Evolutionary conservation across 1,139 yeast genomes (phyloP).

Genomic region (Lodderomyces theae): DNA sequence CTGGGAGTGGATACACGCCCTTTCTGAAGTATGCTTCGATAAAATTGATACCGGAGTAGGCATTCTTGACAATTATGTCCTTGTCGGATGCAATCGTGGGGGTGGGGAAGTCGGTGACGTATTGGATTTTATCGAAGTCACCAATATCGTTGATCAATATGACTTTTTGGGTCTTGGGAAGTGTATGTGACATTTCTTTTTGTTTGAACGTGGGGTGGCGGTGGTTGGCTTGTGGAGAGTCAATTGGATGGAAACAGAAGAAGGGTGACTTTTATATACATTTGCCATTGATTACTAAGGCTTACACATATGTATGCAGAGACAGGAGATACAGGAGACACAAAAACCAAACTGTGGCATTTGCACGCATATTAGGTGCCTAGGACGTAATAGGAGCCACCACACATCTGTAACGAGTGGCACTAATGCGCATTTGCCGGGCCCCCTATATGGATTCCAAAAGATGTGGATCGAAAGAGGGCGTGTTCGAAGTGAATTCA

Average conservation of each 20-base stretch:
- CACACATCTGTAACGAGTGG: too few relatives aligned
- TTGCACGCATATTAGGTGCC: too few relatives aligned
- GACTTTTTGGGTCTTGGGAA: constrained; percentile 62
- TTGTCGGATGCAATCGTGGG: constrained; percentile 51
- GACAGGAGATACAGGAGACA: too few relatives aligned
- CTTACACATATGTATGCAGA: too few relatives aligned
- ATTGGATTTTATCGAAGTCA: constrained; percentile 39
- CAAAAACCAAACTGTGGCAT: too few relatives aligned
- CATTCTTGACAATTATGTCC: constrained; percentile 68
- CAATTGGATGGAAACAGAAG: background rate
- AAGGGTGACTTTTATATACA: too few relatives aligned
- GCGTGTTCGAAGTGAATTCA: too few relatives aligned
- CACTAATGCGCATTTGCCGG: too few relatives aligned
- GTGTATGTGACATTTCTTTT: background rate
- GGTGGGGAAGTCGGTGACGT: constrained; percentile 53
- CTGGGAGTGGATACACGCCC: constrained; percentile 54
- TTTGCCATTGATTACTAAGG: background rate
- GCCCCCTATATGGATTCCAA: too few relatives aligned
- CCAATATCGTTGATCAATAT: constrained; percentile 55
- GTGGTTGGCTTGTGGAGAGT: background rate
- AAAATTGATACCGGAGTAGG: constrained; percentile 75
- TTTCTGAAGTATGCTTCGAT: constrained; percentile 79
- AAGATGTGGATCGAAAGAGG: too few relatives aligned
- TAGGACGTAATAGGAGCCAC: too few relatives aligned
- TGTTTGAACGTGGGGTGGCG: too few relatives aligned